A percentile compares a stretch with the other conserved stretches of the same genome.
phyloP scores from a whole-genome alignment of 345 rosid species.

The Schrenkiella parvula region DNA sequence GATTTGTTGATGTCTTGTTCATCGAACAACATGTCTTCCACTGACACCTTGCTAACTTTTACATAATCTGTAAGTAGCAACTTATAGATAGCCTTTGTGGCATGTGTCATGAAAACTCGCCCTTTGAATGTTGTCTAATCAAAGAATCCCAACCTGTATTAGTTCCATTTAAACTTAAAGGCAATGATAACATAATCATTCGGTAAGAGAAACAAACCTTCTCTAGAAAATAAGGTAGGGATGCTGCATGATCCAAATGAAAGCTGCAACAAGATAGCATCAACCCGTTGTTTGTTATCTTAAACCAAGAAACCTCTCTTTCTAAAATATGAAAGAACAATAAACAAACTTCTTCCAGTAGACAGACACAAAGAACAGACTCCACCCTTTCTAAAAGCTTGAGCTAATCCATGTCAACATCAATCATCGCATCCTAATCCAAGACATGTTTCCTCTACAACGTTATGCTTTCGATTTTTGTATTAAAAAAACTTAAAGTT shows the following conservation, averaged over 20 bases:
- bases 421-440: neutral
- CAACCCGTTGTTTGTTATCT: neutral
- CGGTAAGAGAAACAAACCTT: conserved; percentile 49
- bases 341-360: neutral
- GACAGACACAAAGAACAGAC: neutral
- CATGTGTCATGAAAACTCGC: conserved; percentile 94
- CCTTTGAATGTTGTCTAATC: conserved; percentile 85
- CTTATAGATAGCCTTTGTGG: conserved; percentile 92
- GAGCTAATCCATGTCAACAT: neutral
- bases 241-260: conserved; percentile 99
- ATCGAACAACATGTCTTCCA: conserved; percentile 93
- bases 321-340: neutral
- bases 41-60: conserved; percentile 95
- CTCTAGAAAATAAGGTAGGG: conserved; percentile 89
- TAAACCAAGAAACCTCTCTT: neutral
- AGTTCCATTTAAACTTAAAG: neutral
- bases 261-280: conserved; percentile 55
- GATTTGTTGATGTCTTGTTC: conserved; percentile 84
- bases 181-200: neutral
- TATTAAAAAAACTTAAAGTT: neutral
- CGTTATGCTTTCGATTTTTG: neutral
- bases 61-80: conserved; percentile 85
- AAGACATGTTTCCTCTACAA: neutral
- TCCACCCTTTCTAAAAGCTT: neutral
- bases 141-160: neutral